These are phyloP conservation scores for Sphaerulina vaccinii DNA, from an alignment of 2,329 filamentous ascomycete genomes.

Conservation along the genomic window DNA sequence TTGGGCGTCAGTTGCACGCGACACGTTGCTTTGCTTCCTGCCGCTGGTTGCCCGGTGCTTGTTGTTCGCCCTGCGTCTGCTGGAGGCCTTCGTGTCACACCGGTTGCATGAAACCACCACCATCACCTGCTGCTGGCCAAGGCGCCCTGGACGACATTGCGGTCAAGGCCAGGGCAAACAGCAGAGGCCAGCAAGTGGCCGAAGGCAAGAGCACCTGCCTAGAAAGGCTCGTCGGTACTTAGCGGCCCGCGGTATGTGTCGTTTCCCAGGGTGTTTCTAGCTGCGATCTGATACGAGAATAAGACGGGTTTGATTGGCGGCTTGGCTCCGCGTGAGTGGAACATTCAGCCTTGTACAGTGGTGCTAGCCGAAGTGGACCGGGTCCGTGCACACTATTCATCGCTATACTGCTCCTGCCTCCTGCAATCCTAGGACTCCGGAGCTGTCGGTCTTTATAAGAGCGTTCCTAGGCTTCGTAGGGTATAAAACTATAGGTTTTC, in stretches of 20 bases:
- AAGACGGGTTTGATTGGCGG: conserved; percentile 1
- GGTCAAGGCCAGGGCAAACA: not conserved
- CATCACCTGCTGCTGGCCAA: not conserved
- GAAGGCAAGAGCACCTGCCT: conserved; percentile 12
- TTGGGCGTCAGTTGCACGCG: conserved; percentile 1
- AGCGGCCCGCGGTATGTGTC: not conserved
- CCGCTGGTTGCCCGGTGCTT: not conserved
- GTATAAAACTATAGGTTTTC: no score
- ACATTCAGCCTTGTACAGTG: not conserved
- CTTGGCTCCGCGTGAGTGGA: not conserved
- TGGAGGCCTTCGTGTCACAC: not conserved
- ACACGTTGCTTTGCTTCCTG: not conserved
- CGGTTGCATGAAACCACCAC: not conserved
- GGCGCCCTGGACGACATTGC: not conserved
- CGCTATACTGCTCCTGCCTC: not conserved
- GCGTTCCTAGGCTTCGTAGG: no score
- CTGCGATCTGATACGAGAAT: conserved; percentile 8
- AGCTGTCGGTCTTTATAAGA: no score
- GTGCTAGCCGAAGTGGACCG: no score
- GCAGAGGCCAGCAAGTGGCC: not conserved
- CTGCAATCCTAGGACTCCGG: no score
- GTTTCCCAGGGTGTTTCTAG: conserved; percentile 5
- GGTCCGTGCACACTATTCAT: not conserved
- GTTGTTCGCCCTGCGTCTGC: conserved; percentile 7
- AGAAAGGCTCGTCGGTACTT: conserved; percentile 7